These are phyloP conservation scores for Citrus unshiu DNA, from an alignment of 345 rosid genomes.

Conservation along the genomic window DNA sequence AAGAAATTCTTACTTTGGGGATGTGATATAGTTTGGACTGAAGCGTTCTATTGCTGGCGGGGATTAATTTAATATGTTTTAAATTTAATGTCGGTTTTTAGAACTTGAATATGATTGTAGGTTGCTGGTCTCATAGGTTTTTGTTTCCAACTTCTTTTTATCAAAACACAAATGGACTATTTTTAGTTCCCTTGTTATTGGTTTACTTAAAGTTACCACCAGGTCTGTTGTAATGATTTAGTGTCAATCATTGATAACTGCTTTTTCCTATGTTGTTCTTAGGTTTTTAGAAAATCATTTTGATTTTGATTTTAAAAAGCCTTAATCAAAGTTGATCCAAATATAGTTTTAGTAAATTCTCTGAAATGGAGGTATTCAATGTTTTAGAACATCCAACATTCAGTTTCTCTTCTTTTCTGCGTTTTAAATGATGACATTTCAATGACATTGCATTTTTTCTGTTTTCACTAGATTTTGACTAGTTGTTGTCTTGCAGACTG, in stretches of 20 bases:
- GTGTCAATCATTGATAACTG: background rate
- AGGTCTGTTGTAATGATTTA: background rate
- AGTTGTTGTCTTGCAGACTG: constrained; percentile 23
- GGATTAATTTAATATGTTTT: background rate
- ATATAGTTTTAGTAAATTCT: background rate
- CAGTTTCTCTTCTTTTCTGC: background rate
- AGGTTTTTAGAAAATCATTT: background rate
- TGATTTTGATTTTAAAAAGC: background rate
- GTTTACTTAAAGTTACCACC: background rate
- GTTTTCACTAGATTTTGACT: no score
- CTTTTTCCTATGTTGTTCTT: background rate
- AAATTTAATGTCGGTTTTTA: no score
- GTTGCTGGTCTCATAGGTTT: background rate
- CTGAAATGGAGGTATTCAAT: background rate
- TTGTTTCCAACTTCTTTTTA: background rate
- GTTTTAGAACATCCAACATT: background rate
- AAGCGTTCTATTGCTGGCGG: background rate
- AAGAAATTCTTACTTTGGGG: no score
- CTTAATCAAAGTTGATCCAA: background rate
- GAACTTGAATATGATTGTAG: background rate
- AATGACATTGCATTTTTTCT: background rate
- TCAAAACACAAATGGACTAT: background rate
- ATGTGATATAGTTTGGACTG: background rate
- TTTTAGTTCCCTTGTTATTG: background rate
- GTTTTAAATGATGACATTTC: background rate